phyloP scores from a whole-genome alignment of 2,329 filamentous ascomycete species.

The Hysterium pulicare region DNA sequence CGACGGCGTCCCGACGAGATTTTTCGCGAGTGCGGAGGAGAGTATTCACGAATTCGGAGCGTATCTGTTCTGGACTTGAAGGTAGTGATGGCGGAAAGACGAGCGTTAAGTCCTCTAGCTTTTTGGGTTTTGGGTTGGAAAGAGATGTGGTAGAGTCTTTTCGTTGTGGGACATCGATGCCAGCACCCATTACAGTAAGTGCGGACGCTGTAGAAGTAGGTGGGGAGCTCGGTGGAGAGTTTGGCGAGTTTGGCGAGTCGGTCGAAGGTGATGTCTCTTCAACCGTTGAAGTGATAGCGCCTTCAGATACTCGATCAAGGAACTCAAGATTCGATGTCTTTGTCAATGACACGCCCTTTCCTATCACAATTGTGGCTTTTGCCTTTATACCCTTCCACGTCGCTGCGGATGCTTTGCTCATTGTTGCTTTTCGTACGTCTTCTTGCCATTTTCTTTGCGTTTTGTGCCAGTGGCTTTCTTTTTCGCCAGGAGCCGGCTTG shows the following conservation, averaged over 20 bases:
- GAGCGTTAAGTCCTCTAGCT: constrained; percentile 41
- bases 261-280: constrained; percentile 3
- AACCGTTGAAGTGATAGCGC: constrained; percentile 7
- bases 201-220: constrained; percentile 10
- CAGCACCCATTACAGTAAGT: neutral
- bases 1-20: constrained; percentile 41
- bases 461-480: constrained; percentile 42
- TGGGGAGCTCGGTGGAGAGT: constrained; percentile 13
- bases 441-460: constrained; percentile 46
- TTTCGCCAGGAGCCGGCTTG: constrained; percentile 40
- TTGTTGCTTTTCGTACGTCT: constrained; percentile 43
- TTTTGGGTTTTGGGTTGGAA: constrained; percentile 33
- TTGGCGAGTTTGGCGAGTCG: constrained; percentile 3
- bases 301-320: constrained; percentile 37
- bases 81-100: constrained; percentile 37
- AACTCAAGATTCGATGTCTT: constrained; percentile 44
- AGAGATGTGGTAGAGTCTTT: constrained; percentile 27
- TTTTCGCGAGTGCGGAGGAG: constrained; percentile 42
- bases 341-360: constrained; percentile 41
- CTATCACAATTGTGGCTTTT: constrained; percentile 39
- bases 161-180: neutral
- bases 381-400: constrained; percentile 45
- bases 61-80: constrained; percentile 30
- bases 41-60: constrained; percentile 40
- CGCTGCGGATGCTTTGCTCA: constrained; percentile 37